phyloP scores from a whole-genome alignment of 2,329 filamentous ascomycete genomes.

The Emergomyces africanus region DNA sequence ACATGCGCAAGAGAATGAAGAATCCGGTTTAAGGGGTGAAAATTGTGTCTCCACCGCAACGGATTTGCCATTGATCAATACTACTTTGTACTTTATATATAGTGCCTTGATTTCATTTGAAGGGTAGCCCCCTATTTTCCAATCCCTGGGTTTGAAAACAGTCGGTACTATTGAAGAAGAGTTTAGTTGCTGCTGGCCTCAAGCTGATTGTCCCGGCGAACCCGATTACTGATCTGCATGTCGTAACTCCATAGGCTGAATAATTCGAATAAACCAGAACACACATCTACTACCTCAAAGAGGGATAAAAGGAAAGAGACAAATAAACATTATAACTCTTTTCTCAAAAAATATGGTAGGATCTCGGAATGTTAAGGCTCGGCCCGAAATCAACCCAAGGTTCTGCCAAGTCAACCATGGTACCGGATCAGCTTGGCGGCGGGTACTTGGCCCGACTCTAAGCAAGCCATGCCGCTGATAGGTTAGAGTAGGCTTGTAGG shows the following conservation, averaged over 20 bases:
- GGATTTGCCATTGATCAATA: not conserved
- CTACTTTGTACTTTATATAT: not conserved
- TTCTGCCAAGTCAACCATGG: not conserved
- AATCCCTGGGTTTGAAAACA: not conserved
- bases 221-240: no score
- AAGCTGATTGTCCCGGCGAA: not conserved
- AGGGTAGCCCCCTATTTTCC: not conserved
- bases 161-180: not conserved
- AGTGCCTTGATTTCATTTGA: not conserved
- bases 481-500: not conserved
- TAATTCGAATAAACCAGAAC: no score
- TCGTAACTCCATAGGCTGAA: no score
- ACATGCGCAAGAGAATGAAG: constrained; percentile 19
- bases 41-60: not conserved
- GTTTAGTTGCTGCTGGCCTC: not conserved
- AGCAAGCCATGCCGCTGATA: not conserved
- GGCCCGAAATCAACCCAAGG: no score
- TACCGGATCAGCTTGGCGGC: not conserved
- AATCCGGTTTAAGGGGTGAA: not conserved
- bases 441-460: not conserved
- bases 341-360: no score
- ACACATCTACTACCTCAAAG: no score
- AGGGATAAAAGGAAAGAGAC: no score
- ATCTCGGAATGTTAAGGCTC: no score
- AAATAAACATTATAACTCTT: no score